These are phyloP conservation scores for Penicillium sp. DNA, from an alignment of 2,329 filamentous ascomycete genomes.

Conservation along the genomic window DNA sequence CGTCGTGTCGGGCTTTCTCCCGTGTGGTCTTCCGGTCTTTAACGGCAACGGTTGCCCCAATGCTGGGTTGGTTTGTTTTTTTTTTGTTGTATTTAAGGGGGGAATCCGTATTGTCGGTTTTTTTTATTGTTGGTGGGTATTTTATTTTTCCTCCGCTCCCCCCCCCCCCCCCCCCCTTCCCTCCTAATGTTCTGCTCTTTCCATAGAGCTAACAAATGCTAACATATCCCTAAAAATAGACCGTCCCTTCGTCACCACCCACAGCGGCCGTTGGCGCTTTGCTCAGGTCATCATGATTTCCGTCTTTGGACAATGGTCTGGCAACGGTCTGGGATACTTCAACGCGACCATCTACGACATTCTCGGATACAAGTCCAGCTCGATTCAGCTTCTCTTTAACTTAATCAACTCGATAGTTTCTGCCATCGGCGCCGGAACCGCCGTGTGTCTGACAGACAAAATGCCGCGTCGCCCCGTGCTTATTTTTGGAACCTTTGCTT, in stretches of 20 bases:
- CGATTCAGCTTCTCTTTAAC: slow-evolving; percentile 50
- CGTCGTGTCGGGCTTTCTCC: too few species aligned
- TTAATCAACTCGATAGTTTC: slow-evolving; percentile 54
- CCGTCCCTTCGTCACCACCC: slow-evolving; percentile 50
- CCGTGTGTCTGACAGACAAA: slow-evolving; percentile 49
- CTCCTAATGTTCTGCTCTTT: too few species aligned
- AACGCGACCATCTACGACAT: slow-evolving; percentile 53
- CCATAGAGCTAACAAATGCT: too few species aligned
- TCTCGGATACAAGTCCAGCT: slow-evolving; percentile 31
- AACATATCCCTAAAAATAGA: slow-evolving; percentile 30
- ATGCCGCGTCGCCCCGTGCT: slow-evolving; percentile 55
- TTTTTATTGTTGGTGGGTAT: too few species aligned
- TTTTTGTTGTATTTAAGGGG: too few species aligned
- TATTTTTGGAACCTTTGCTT: slow-evolving; percentile 50
- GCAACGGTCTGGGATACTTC: slow-evolving; percentile 58
- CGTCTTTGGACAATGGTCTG: slow-evolving; percentile 57
- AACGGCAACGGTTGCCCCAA: too few species aligned
- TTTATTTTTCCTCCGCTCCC: too few species aligned
- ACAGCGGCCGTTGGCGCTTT: slow-evolving; percentile 55
- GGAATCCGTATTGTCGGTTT: too few species aligned
- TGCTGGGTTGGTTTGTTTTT: too few species aligned
- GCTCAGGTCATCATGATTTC: slow-evolving; percentile 57
- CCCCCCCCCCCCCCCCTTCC: too few species aligned
- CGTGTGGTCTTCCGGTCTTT: too few species aligned
- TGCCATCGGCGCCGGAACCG: slow-evolving; percentile 50